Evolutionary conservation across 1,284 basidiomycete genomes (phyloP), one percentile per base, ranked within the genome.

Genomic region (Pseudozyma thailandica): DNA sequence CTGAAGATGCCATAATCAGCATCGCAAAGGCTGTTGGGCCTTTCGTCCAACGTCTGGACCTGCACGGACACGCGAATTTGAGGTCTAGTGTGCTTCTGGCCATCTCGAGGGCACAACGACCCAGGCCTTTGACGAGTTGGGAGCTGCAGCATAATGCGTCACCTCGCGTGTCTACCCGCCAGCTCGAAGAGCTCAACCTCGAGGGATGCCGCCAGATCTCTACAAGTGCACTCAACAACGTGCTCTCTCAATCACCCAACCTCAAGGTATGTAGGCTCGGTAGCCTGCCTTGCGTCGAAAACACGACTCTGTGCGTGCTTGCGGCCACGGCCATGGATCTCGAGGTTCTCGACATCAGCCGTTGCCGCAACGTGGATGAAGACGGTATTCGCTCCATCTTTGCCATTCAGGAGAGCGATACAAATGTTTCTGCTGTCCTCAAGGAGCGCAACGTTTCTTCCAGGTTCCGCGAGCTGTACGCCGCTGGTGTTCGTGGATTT

Each of bases 191-290:
- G 20, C 85, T 95, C 74, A 89, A 92, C 72, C 84, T 96, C 16
- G 87, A 88, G 76, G 91, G 92, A 26, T 94, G 92, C 83, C 85
- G 86, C 2, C 81, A 85, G 8, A 78, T 96, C 48, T 88, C 88
- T 1, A 88, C 88, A 1, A 85, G 85, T 4, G 88, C 90, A 4
- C 85, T 96, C 20, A 88, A 91, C 74, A 84, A 88, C 52, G 86
- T 96, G 26, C 85, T 96, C 43, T 83, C 87, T n/a, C 86, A 87
- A 27, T 90, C 90, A 0, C 90, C 90, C 1, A 82, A 83, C 13
- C 84, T 97, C 49, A 84, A 85, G 62, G 84, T 77, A 10, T 81
- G 93, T 46, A 88, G 86, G 54, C 84, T 95, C 42, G 90, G 88
- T 70, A 92, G 90, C 0, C 85, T 93, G 5, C 69, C 82, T 1